These are phyloP conservation scores for Cutaneotrichosporon daszewskae DNA, from an alignment of 1,284 basidiomycete genomes.

Conservation along the genomic window DNA sequence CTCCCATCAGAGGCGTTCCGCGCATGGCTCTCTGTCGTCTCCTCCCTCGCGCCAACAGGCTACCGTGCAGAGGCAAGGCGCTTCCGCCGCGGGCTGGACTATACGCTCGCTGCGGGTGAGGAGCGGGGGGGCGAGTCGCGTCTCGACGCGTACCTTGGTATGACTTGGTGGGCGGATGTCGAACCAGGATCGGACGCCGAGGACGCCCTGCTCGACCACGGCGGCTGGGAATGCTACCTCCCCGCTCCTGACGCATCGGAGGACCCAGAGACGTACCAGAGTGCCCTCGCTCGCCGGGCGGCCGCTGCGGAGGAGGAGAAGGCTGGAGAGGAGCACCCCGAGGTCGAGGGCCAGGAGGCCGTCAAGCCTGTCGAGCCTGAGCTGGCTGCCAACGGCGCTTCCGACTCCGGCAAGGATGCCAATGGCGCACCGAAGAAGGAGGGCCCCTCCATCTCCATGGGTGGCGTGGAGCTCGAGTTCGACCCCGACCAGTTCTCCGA, in stretches of 20 bases:
- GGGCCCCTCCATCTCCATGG: slow-evolving; percentile 24
- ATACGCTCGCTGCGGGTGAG: slow-evolving; percentile 88
- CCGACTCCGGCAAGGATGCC: background rate
- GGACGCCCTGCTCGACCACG: slow-evolving; percentile 58
- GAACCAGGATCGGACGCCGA: slow-evolving; percentile 47
- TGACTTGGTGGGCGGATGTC: slow-evolving; percentile 66
- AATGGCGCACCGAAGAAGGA: slow-evolving; percentile 20
- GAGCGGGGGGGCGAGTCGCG: slow-evolving; percentile 63
- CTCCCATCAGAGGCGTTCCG: slow-evolving; percentile 82
- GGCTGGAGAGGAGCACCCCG: slow-evolving; percentile 21
- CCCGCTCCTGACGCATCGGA: slow-evolving; percentile 87
- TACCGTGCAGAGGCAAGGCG: slow-evolving; percentile 73
- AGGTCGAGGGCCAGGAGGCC: slow-evolving; percentile 23
- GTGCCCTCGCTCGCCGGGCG: slow-evolving; percentile 48
- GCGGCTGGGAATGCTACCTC: slow-evolving; percentile 98
- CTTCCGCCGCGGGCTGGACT: slow-evolving; percentile 89
- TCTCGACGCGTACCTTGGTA: slow-evolving; percentile 81
- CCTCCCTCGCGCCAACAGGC: slow-evolving; percentile 67
- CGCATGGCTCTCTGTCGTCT: slow-evolving; percentile 78
- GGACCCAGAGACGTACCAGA: slow-evolving; percentile 88
- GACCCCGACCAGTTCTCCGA: slow-evolving; percentile 47
- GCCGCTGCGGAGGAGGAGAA: slow-evolving; percentile 33
- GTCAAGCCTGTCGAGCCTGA: background rate
- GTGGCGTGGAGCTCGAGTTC: slow-evolving; percentile 45
- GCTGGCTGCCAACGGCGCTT: slow-evolving; percentile 2